A percentile compares a stretch with the other conserved stretches of the same genome.
These are phyloP conservation scores for Aspergillus viridinutans DNA, from an alignment of 2,329 filamentous ascomycete species.

Conservation along the genomic window DNA sequence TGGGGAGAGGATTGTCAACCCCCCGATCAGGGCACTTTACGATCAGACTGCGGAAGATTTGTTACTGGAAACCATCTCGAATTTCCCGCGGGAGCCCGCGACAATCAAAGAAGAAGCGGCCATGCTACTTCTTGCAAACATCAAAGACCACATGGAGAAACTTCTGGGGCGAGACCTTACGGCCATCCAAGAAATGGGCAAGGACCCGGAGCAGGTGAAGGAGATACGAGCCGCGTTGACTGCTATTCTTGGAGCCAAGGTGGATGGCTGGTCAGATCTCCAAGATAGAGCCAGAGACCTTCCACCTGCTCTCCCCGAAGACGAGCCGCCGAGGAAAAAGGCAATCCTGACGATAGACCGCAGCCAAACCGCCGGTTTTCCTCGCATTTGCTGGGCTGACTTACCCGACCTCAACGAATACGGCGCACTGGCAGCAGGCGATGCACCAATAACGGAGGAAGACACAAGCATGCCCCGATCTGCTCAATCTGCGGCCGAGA, in stretches of 20 bases:
- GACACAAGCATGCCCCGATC: conserved; percentile 46
- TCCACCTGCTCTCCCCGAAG: conserved; percentile 32
- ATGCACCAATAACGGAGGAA: conserved; percentile 41
- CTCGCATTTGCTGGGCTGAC: conserved; percentile 41
- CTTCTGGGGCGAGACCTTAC: conserved; percentile 41
- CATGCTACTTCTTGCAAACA: conserved; percentile 45
- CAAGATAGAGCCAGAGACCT: conserved; percentile 36
- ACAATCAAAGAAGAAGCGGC: conserved; percentile 46
- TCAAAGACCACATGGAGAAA: conserved; percentile 47
- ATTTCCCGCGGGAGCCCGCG: conserved; percentile 40
- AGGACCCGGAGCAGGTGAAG: conserved; percentile 42
- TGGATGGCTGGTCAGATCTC: conserved; percentile 42
- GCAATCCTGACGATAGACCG: conserved; percentile 41
- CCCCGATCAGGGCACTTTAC: conserved; percentile 38
- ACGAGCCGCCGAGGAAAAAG: conserved; percentile 37
- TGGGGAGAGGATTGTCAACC: conserved; percentile 40
- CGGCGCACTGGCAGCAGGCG: conserved; percentile 32
- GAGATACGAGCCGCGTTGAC: conserved; percentile 43
- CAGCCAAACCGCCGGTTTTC: conserved; percentile 36
- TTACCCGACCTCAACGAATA: conserved; percentile 43
- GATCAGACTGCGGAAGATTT: conserved; percentile 43
- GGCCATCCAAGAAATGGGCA: conserved; percentile 44
- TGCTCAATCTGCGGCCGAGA: conserved; percentile 46
- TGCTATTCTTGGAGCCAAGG: conserved; percentile 41
- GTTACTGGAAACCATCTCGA: conserved; percentile 41